Percentiles rank a stretch among this genome's conserved stretches.
Evolutionary conservation across 2,329 filamentous ascomycete species (phyloP).

Genomic region (Emmonsia crescens): DNA sequence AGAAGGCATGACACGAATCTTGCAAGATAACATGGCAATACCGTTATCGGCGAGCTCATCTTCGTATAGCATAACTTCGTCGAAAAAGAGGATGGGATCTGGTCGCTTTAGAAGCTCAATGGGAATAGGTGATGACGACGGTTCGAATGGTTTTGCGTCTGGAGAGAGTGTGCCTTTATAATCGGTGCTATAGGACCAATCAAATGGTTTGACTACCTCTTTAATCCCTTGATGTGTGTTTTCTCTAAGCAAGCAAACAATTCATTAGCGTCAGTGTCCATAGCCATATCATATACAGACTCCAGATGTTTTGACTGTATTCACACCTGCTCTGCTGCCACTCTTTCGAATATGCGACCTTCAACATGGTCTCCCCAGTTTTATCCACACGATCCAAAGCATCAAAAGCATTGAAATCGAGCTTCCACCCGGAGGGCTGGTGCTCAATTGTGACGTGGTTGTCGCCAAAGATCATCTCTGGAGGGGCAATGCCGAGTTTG

Average conservation of each 20-base stretch:
- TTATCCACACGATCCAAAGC: constrained; percentile 90
- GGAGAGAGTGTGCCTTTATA: constrained; percentile 58
- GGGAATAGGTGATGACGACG: constrained; percentile 54
- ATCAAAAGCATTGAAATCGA: constrained; percentile 75
- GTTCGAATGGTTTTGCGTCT: constrained; percentile 28
- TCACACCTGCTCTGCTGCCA: constrained; percentile 63
- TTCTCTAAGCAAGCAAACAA: constrained; percentile 41
- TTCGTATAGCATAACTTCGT: constrained; percentile 92
- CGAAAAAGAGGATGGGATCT: constrained; percentile 92
- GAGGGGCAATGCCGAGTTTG: constrained; percentile 71
- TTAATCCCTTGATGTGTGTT: constrained; percentile 77
- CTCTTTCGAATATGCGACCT: constrained; percentile 82
- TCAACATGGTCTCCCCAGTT: constrained; percentile 79
- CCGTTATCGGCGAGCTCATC: constrained; percentile 97
- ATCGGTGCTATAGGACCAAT: constrained; percentile 92
- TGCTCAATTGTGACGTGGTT: constrained; percentile 73
- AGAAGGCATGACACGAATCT: constrained; percentile 84
- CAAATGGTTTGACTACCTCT: constrained; percentile 89
- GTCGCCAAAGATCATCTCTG: constrained; percentile 99
- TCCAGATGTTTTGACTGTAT: constrained; percentile 23
- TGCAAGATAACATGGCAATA: constrained; percentile 79
- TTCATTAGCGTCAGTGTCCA: neutral
- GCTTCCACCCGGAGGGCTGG: constrained; percentile 59
- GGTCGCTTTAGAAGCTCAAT: constrained; percentile 75
- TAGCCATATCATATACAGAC: neutral